phyloP scores from a whole-genome alignment of 805 yeast species.

The Metschnikowia sp. region DNA sequence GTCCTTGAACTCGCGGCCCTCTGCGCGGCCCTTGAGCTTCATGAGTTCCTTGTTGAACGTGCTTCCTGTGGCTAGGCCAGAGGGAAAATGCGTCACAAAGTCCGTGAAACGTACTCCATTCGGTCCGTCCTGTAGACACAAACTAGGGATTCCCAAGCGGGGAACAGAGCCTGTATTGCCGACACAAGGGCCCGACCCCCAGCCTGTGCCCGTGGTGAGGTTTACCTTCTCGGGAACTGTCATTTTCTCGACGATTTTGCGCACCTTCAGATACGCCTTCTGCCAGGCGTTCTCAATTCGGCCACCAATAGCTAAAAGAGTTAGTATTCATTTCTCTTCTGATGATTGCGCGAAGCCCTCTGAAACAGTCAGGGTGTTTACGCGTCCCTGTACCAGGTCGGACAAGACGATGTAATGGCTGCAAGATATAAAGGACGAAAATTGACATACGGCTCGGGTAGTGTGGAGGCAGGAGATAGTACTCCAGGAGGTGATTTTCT shows the following conservation, averaged over 20 bases:
- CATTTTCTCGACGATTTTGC: conserved; percentile 53
- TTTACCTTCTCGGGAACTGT: conserved; percentile 58
- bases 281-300: conserved; percentile 52
- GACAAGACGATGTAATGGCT: background rate
- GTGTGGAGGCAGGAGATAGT: conserved; percentile 28
- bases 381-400: too few species aligned
- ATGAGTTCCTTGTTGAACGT: conserved; percentile 54
- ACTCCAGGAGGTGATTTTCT: conserved; percentile 26
- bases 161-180: conserved; percentile 62
- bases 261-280: conserved; percentile 53
- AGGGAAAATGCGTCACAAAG: conserved; percentile 53
- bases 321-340: background rate
- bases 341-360: too few species aligned
- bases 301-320: conserved; percentile 38
- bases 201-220: conserved; percentile 61
- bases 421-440: background rate
- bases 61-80: conserved; percentile 57
- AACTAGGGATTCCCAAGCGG: conserved; percentile 48
- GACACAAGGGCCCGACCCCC: conserved; percentile 60
- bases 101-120: conserved; percentile 58
- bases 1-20: conserved; percentile 51
- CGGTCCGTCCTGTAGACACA: conserved; percentile 64
- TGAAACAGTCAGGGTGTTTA: background rate
- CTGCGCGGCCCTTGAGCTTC: conserved; percentile 51
- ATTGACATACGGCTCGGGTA: conserved; percentile 37